phyloP scores from a whole-genome alignment of 177 flowering plant genomes.

The Vitis hybrid region DNA sequence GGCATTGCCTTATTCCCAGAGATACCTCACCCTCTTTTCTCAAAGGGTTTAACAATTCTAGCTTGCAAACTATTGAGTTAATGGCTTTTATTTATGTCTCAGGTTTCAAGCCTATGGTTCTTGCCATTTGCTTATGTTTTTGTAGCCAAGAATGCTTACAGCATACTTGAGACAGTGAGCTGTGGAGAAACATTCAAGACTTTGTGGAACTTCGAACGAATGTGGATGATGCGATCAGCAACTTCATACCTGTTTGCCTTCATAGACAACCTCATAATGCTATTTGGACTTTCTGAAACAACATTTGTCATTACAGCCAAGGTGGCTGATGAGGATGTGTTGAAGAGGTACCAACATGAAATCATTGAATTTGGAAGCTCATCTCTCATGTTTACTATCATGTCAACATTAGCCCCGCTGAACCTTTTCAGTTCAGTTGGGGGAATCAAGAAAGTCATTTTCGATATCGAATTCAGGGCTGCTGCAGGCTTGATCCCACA shows the following conservation, averaged over 20 bases:
- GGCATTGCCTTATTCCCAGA: too few species aligned
- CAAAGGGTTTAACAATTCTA: too few species aligned
- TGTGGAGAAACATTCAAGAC: constrained; percentile 33
- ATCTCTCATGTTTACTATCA: constrained; percentile 35
- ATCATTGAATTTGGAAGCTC: constrained; percentile 57
- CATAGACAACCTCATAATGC: constrained; percentile 36
- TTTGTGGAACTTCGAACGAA: constrained; percentile 72
- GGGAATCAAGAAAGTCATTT: constrained; percentile 13
- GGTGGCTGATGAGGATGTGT: constrained; percentile 38
- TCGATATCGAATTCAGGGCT: not conserved
- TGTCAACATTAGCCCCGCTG: constrained; percentile 46
- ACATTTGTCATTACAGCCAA: constrained; percentile 52
- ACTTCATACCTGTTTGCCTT: constrained; percentile 49
- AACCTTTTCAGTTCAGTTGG: constrained; percentile 36
- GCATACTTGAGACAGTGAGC: not conserved
- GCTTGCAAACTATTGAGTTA: too few species aligned
- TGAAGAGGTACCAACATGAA: constrained; percentile 52
- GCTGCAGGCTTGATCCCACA: constrained; percentile 20
- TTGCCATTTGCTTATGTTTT: too few species aligned
- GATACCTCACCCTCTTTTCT: too few species aligned
- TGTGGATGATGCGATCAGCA: constrained; percentile 45
- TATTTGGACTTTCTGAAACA: constrained; percentile 37
- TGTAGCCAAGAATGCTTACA: too few species aligned
- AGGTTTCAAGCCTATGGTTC: too few species aligned
- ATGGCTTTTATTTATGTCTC: too few species aligned